Base-by-base conservation (phyloP, 495 filamentous ascomycete genomes). In the Aspergillus steynii region DNA sequence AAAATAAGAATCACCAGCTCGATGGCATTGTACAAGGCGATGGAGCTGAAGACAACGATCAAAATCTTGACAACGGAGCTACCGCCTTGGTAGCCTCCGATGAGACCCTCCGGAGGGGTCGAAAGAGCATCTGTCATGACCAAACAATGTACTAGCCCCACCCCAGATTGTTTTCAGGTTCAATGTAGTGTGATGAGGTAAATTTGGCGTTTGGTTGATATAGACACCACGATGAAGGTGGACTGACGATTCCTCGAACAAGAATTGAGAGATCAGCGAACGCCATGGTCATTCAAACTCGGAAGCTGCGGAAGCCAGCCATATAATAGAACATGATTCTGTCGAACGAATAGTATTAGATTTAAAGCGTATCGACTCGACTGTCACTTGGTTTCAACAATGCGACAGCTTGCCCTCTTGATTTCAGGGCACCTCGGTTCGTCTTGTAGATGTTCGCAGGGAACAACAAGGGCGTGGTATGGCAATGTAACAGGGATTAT, bases 11-110 rank as follows among this genome's bases (percentile, higher is more conserved):
- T 73, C 45, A 82, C 73, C 4, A 84, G 69, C 64, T 84, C 82
- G 31, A 82, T 62, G 29, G 79, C 74, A 60, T 84, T 84, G 65
- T 84, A 84, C 55, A 81, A 67, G 10, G 80, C 78, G 49, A 83
- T 74, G 3, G 78, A 71, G 10, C 74, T 77, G 64, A 83, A 82
- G 14, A 79, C 76, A 52, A 77, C 73, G 67, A 83, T 75, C 50
- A 78, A 69, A 45, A 79, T 78, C 64, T 68, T 65, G 51, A 75
- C 64, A n/a, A 70, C 61, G 4, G 68, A 5, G 46, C 63, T 70
- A 28, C 63, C 29, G 10, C 69, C 72, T 32, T 70, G 63, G 53
- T 73, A 75, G 6, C 73, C 72, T n/a, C 67, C 70, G 50, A 75
- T 67, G 50, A 77, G 69, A 42, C 73, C 76, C 56, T 72, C 70